A percentile compares a stretch with the other conserved stretches of the same genome.
Evolutionary conservation across 75 land plant genomes (phyloP).

Genomic region (Selaginella moellendorffii): DNA sequence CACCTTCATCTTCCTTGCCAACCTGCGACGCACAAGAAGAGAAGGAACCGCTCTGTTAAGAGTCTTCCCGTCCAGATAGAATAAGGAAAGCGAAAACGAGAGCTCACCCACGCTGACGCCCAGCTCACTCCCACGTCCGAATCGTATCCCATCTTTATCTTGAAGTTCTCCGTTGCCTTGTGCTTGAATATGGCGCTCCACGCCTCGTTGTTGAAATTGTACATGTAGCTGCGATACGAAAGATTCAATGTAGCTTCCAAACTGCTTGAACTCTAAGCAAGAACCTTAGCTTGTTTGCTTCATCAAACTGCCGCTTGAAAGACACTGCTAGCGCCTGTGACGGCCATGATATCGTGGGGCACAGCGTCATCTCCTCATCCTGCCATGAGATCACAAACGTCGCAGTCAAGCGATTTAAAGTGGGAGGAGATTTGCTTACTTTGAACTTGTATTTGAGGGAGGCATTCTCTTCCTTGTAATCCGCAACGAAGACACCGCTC

Average conservation of each 20-base stretch:
- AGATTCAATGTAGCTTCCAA: background rate
- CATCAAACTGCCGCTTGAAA: slow-evolving; percentile 65
- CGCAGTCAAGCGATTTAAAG: background rate
- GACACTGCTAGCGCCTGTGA: slow-evolving; percentile 45
- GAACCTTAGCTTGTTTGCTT: slow-evolving; percentile 68
- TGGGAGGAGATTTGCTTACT: slow-evolving; percentile 28
- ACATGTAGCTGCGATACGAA: slow-evolving; percentile 50
- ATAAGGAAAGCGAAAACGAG: background rate
- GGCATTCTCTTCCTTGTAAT: slow-evolving; percentile 34
- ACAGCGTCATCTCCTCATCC: slow-evolving; percentile 72
- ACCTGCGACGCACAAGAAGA: slow-evolving; percentile 31
- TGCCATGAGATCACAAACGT: slow-evolving; percentile 11
- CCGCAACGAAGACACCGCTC: slow-evolving; percentile 54
- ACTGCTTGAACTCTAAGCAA: background rate
- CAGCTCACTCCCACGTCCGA: slow-evolving; percentile 60
- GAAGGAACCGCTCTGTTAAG: background rate
- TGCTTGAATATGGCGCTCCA: slow-evolving; percentile 90
- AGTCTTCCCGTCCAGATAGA: too few relatives aligned
- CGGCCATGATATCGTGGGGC: slow-evolving; percentile 54
- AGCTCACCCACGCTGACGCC: slow-evolving; percentile 83
- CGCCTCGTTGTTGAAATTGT: slow-evolving; percentile 49
- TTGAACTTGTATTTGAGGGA: slow-evolving; percentile 58
- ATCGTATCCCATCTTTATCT: slow-evolving; percentile 86
- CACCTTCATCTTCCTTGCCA: slow-evolving; percentile 68
- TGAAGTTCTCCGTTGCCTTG: slow-evolving; percentile 43